Conservation (phyloP, 2,329 filamentous ascomycete genomes). For the Berkeleyomyces rouxiae region DNA sequence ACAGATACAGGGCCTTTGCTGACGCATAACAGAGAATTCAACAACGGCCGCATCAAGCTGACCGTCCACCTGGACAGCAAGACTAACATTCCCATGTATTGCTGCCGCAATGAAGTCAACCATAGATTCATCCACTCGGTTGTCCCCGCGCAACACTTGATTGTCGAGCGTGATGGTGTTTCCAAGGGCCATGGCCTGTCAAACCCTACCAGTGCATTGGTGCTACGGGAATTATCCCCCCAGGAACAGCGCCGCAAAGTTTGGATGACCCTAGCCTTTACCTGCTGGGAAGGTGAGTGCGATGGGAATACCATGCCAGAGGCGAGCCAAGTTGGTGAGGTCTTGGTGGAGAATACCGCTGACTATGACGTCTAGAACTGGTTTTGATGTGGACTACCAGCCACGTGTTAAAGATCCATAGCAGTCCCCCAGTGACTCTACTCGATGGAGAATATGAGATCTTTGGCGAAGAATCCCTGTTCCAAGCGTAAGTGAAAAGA, state of each 20-base stretch:
- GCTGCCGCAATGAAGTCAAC: neutral
- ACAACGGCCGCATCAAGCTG: neutral
- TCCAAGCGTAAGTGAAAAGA: conserved; percentile 29
- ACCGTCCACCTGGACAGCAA: neutral
- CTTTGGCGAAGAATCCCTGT: conserved; percentile 33
- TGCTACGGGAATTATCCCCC: neutral
- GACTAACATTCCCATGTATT: neutral
- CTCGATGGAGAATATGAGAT: conserved; percentile 17
- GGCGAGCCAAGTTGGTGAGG: neutral
- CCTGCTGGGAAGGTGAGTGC: neutral
- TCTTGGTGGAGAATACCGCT: neutral
- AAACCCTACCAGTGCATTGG: neutral
- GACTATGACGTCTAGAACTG: neutral
- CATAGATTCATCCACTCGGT: neutral
- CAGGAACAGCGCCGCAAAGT: neutral
- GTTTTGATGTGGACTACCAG: conserved; percentile 21
- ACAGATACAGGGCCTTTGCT: neutral
- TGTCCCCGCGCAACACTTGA: neutral
- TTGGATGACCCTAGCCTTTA: neutral
- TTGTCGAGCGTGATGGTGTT: neutral
- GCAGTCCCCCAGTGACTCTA: conserved; percentile 22
- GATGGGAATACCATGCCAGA: neutral
- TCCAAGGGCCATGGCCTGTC: neutral
- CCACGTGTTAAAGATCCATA: conserved; percentile 30
- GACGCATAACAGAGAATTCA: neutral